Conservation (phyloP, 2,329 filamentous ascomycete genomes). For the Aspergillus sp. region DNA sequence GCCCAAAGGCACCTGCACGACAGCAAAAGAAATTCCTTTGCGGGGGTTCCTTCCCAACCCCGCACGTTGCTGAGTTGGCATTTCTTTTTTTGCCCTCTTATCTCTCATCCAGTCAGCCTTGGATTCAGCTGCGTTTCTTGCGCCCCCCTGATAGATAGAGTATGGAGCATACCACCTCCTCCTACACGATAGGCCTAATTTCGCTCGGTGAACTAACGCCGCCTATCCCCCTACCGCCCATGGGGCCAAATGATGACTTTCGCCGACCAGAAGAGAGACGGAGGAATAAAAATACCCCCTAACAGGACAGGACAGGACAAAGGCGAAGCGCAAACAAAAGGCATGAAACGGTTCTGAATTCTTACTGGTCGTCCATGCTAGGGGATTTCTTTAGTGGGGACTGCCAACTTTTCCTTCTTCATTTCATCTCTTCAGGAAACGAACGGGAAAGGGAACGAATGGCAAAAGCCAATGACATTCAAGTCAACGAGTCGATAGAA, state of each 20-base stretch:
- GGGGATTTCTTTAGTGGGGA: not conserved
- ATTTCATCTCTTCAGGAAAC: not conserved
- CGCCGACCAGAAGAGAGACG: not conserved
- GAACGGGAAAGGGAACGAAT: not conserved
- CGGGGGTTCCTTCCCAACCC: constrained; percentile 12
- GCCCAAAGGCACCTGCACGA: constrained; percentile 6
- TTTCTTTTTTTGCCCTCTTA: constrained; percentile 9
- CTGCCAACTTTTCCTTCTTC: not conserved
- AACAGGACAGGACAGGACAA: not conserved
- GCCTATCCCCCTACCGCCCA: not conserved
- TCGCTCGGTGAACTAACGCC: no score
- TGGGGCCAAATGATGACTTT: not conserved
- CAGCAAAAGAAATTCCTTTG: not conserved
- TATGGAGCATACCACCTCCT: not conserved
- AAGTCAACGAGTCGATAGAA: not conserved
- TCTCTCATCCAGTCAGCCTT: not conserved
- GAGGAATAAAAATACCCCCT: no score
- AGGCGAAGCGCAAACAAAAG: not conserved
- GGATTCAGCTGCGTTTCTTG: constrained; percentile 14
- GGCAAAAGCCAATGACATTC: not conserved
- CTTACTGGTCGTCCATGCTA: not conserved
- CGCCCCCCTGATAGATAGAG: constrained; percentile 5
- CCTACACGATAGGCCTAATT: not conserved
- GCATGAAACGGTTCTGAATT: not conserved
- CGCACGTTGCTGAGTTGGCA: constrained; percentile 19